Conservation (phyloP, 768 basidiomycete genomes). For the Tricholoma saponaceum region DNA sequence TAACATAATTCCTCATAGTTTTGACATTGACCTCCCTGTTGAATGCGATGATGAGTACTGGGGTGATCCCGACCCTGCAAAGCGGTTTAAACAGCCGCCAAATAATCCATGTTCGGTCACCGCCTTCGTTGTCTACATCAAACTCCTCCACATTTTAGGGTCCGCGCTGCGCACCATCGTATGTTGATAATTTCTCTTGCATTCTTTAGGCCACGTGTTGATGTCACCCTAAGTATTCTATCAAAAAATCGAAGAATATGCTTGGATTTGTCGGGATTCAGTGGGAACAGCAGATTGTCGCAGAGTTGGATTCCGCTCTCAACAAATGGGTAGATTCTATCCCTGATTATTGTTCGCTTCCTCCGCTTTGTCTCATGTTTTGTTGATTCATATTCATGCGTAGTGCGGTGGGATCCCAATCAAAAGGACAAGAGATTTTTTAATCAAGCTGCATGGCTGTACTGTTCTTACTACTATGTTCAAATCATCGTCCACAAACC, state of each 20-base stretch:
- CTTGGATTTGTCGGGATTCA: conserved; percentile 56
- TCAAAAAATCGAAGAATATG: conserved; percentile 65
- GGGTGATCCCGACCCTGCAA: conserved; percentile 52
- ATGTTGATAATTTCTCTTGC: conserved; percentile 16
- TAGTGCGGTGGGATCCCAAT: conserved; percentile 52
- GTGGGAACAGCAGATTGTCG: conserved; percentile 69
- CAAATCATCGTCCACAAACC: conserved; percentile 72
- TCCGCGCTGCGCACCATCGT: conserved; percentile 64
- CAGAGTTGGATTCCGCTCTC: conserved; percentile 66
- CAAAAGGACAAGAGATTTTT: conserved; percentile 42
- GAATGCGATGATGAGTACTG: conserved; percentile 76
- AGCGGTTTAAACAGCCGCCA: conserved; percentile 67
- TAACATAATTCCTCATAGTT: conserved; percentile 35
- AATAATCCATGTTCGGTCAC: conserved; percentile 53
- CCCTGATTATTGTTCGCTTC: conserved; percentile 49
- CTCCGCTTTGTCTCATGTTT: not conserved
- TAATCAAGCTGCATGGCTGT: conserved; percentile 58
- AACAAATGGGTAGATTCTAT: conserved; percentile 70
- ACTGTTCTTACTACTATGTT: conserved; percentile 46
- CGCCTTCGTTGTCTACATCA: conserved; percentile 52
- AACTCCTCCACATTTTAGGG: conserved; percentile 60
- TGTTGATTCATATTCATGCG: not conserved
- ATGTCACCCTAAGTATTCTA: conserved; percentile 52
- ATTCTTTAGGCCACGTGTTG: not conserved
- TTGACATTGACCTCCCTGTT: conserved; percentile 66